phyloP scores from a whole-genome alignment of 139 green algal genomes.

The Coelastrella sp. region DNA sequence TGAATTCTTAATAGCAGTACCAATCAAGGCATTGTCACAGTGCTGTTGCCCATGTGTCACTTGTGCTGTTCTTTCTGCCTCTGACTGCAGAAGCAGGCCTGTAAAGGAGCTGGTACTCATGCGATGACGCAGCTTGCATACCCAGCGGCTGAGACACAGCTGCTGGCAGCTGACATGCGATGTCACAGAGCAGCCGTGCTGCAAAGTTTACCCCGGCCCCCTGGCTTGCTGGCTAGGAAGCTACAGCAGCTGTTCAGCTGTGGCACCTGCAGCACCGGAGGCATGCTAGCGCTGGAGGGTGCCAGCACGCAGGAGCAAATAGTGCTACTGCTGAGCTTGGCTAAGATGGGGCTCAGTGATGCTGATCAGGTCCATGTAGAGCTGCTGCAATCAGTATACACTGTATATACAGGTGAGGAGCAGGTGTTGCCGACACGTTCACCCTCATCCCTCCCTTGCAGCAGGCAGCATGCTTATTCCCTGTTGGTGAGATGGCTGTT shows the following conservation, averaged over 20 bases:
- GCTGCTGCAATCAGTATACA: constrained; percentile 50
- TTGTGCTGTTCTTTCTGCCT: too few relatives aligned
- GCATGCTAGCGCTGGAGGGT: not conserved
- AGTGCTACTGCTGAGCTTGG: constrained; percentile 38
- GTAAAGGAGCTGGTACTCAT: not conserved
- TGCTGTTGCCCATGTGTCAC: too few relatives aligned
- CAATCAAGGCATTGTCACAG: too few relatives aligned
- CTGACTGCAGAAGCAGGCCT: not conserved
- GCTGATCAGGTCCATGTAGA: constrained; percentile 38
- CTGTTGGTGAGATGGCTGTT: not conserved
- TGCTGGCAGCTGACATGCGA: constrained; percentile 24
- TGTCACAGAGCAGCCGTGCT: constrained; percentile 33
- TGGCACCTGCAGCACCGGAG: not conserved
- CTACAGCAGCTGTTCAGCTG: constrained; percentile 28
- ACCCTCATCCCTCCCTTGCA: too few relatives aligned
- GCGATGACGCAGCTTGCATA: constrained; percentile 1
- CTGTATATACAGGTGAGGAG: constrained; percentile 49
- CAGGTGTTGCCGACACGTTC: too few relatives aligned
- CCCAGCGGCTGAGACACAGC: not conserved
- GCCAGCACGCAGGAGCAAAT: constrained; percentile 10
- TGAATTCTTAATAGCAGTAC: too few relatives aligned
- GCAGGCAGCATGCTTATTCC: too few relatives aligned
- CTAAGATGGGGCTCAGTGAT: not conserved
- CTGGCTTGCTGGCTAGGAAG: constrained; percentile 29
- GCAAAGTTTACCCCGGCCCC: constrained; percentile 42